Conservation (phyloP, 2,329 filamentous ascomycete genomes). For the Claviceps capensis region DNA sequence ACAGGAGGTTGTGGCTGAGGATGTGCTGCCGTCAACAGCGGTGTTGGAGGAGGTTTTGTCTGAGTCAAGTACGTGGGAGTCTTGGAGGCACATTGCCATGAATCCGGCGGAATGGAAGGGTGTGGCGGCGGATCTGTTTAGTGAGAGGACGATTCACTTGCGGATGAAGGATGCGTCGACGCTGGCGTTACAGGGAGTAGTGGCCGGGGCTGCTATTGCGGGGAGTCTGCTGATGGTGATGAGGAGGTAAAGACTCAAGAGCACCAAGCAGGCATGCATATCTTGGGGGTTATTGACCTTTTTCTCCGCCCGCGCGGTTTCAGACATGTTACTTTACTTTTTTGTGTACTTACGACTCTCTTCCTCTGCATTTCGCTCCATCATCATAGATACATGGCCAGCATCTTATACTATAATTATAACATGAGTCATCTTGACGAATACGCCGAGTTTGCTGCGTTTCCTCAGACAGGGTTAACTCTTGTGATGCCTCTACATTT, state of each 20-base stretch:
- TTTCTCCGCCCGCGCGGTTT: background rate
- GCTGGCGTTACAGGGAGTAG: constrained; percentile 53
- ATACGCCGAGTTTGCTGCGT: too few relatives aligned
- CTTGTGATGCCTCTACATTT: too few relatives aligned
- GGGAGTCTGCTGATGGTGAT: constrained; percentile 38
- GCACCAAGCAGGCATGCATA: background rate
- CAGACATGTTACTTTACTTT: too few relatives aligned
- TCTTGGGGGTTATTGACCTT: background rate
- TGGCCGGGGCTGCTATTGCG: constrained; percentile 49
- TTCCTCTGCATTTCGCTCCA: background rate
- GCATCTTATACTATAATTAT: background rate
- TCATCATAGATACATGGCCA: background rate
- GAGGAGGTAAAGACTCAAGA: constrained; percentile 15
- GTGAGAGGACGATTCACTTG: constrained; percentile 48
- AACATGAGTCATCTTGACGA: background rate
- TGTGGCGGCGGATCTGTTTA: constrained; percentile 44
- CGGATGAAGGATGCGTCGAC: constrained; percentile 58
- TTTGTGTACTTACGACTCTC: too few relatives aligned
- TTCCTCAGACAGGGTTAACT: too few relatives aligned
- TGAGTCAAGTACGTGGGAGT: constrained; percentile 1
- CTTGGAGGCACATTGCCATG: constrained; percentile 30
- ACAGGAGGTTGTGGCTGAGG: constrained; percentile 3
- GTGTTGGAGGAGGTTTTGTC: background rate
- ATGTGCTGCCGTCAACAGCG: background rate
- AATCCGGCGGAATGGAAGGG: constrained; percentile 34